Conservation (phyloP, 116 monocot species). For the Trichopus zeylanicus region DNA sequence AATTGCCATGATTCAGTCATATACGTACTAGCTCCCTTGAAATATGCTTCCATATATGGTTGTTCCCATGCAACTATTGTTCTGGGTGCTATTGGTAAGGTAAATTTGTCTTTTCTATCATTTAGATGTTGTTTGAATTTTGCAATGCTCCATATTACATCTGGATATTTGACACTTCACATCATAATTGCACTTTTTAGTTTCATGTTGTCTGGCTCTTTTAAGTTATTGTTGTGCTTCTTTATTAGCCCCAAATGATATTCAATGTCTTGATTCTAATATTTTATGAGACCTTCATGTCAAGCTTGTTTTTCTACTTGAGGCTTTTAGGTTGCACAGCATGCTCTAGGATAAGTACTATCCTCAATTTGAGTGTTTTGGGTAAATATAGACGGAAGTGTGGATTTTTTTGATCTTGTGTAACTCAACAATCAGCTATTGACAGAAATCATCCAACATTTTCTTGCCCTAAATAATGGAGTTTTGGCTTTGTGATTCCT, state of each 20-base stretch:
- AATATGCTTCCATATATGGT: constrained; percentile 86
- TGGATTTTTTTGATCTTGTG: too few species aligned
- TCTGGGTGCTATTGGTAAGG: constrained; percentile 96
- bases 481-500: background rate
- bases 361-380: background rate
- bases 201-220: background rate
- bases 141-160: too few species aligned
- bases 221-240: background rate
- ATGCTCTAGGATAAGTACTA: background rate
- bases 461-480: background rate
- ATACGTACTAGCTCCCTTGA: constrained; percentile 86
- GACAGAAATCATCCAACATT: too few species aligned
- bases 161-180: background rate
- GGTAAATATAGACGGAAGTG: too few species aligned
- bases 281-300: background rate
- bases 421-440: too few species aligned
- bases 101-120: too few species aligned
- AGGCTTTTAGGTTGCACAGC: background rate
- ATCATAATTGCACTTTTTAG: constrained; percentile 1
- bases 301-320: background rate
- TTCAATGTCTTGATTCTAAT: background rate
- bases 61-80: constrained; percentile 95
- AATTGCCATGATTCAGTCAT: constrained; percentile 94
- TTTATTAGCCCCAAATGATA: background rate
- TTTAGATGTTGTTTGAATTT: too few species aligned